These are phyloP conservation scores for Psilocybe cubensis DNA, from an alignment of 768 basidiomycete genomes.

Conservation along the genomic window DNA sequence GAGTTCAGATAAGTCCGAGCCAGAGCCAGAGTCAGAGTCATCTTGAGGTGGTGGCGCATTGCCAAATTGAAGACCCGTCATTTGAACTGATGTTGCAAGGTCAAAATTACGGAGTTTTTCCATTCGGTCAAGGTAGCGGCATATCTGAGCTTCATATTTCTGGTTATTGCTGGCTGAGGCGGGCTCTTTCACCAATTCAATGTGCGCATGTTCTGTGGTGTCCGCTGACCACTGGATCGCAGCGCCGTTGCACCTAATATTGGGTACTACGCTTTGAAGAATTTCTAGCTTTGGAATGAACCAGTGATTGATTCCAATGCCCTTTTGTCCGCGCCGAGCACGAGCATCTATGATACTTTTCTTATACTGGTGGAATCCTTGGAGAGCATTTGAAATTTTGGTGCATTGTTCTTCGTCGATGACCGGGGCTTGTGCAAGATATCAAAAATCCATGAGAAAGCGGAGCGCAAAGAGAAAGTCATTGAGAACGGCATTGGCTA, in stretches of 20 bases:
- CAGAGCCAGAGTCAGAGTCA: not conserved
- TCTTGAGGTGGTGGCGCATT: not conserved
- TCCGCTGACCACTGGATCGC: conserved; percentile 39
- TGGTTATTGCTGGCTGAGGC: conserved; percentile 32
- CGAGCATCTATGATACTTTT: conserved; percentile 31
- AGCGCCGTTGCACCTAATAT: conserved; percentile 30
- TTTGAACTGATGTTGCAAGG: conserved; percentile 22
- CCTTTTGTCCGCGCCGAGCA: conserved; percentile 25
- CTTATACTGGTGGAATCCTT: conserved; percentile 39
- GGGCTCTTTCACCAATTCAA: conserved; percentile 34
- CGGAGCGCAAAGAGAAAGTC: conserved; percentile 35
- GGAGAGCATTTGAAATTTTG: conserved; percentile 23
- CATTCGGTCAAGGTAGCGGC: conserved; percentile 29
- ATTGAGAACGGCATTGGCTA: conserved; percentile 33
- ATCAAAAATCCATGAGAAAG: conserved; percentile 40
- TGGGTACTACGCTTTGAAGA: conserved; percentile 33
- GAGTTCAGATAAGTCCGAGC: no score
- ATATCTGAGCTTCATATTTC: conserved; percentile 37
- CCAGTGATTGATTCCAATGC: conserved; percentile 33
- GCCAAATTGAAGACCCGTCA: conserved; percentile 7
- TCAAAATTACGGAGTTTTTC: conserved; percentile 36
- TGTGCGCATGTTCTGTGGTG: conserved; percentile 35
- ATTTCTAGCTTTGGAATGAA: conserved; percentile 47
- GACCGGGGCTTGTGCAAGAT: conserved; percentile 32
- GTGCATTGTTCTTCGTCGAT: conserved; percentile 23